Base-by-base conservation (phyloP, 257 asterid species). In the Hygrophila difformis region DNA sequence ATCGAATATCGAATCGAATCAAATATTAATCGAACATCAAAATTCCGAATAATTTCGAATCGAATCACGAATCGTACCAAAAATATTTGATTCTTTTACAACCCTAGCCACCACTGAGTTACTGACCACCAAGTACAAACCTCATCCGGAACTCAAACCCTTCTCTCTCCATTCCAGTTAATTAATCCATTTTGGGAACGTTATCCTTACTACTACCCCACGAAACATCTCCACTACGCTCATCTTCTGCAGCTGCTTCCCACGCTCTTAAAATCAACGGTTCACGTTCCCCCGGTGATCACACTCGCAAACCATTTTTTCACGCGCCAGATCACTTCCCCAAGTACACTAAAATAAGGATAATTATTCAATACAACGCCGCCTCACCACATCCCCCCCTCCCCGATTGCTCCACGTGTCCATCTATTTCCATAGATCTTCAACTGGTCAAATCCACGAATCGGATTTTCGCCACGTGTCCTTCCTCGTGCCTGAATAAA, bases 171-270 rank as follows among this genome's bases (percentile, higher is more conserved):
- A 72, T 52, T 75, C 43, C 57, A 56, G 43, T 77, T 81, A 45
- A 69, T 33, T 51, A 35, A 35, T 42, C 53, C 55, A 44, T 70
- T 69, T 69, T 58, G 47, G 56, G 64, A 60, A 72, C 93, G 93
- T 65, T 77, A 81, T 77, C 77, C 69, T 49, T 15, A 44, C 28
- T 6, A 46, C 18, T 4, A 45, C 60, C 0, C 0, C 5, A 1
- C 0, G 2, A 8, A 46, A 17, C 46, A 69, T 63, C 48, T 43
- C 2, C 18, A 0, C 35, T n/a, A 59, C 53, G 8, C 12, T 14
- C 0, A 0, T 1, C 12, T 61, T 59, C 63, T 24, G 0, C n/a
- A n/a, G n/a, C n/a, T n/a, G n/a, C n/a, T n/a, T n/a, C n/a, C n/a
- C n/a, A n/a, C n/a, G n/a, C n/a, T n/a, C n/a, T n/a, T n/a, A n/a